Percentiles rank a stretch among this genome's conserved stretches.
Conservation (phyloP, 169 alveolate species). For the Cryptosporidium tyzzeri region DNA sequence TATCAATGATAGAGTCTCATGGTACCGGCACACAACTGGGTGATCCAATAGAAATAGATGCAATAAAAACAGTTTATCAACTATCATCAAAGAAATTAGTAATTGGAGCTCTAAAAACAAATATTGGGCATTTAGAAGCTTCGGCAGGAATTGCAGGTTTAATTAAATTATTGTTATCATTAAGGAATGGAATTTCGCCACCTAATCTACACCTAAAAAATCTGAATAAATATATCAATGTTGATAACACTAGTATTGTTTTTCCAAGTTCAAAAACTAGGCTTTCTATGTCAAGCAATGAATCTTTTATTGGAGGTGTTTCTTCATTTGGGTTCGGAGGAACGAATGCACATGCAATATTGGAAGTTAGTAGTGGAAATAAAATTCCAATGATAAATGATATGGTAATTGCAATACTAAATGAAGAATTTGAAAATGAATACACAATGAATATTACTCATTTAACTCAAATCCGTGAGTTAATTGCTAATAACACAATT, state of each 20-base stretch:
- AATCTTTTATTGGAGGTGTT: conserved; percentile 74
- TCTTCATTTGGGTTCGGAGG: conserved; percentile 81
- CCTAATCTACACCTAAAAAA: conserved; percentile 79
- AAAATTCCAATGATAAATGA: not conserved
- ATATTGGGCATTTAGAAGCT: conserved; percentile 83
- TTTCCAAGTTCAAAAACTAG: conserved; percentile 33
- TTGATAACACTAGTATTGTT: conserved; percentile 59
- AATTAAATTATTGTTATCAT: conserved; percentile 78
- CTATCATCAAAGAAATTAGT: conserved; percentile 46
- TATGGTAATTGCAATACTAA: conserved; percentile 15
- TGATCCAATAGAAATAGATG: conserved; percentile 72
- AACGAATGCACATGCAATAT: conserved; percentile 79
- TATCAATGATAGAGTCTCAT: conserved; percentile 64
- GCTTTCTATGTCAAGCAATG: not conserved
- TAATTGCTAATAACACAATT: not conserved
- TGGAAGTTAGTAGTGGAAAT: conserved; percentile 62
- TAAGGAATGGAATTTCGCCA: conserved; percentile 78
- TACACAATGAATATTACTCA: not conserved
- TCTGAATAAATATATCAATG: conserved; percentile 78
- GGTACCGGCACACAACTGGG: conserved; percentile 74
- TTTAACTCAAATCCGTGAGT: not conserved
- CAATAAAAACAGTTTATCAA: conserved; percentile 23
- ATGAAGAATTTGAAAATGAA: conserved; percentile 2
- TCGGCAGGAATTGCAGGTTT: conserved; percentile 83
- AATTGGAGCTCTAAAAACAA: conserved; percentile 82